Evolutionary conservation across 2,329 filamentous ascomycete species (phyloP).

Genomic region (Clarireedia homoeocarpa): DNA sequence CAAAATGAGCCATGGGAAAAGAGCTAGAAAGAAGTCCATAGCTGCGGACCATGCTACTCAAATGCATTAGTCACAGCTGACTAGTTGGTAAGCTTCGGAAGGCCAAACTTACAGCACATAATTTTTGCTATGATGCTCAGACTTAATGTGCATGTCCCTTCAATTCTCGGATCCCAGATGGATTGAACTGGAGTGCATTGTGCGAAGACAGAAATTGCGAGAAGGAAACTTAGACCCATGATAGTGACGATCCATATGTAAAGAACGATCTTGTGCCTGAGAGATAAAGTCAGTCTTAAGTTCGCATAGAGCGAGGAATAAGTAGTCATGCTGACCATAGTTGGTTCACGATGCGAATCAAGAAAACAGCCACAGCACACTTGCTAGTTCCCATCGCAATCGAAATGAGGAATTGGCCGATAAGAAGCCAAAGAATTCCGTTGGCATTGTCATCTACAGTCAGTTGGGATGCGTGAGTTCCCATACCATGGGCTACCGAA

Average conservation of each 20-base stretch:
- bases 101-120: neutral
- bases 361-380: neutral
- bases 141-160: neutral
- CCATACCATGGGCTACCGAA: conserved; percentile 1
- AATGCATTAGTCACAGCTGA: neutral
- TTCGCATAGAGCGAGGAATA: neutral
- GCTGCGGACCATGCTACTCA: neutral
- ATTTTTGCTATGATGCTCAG: neutral
- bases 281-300: neutral
- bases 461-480: neutral
- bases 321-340: neutral
- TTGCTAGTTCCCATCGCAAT: conserved; percentile 5
- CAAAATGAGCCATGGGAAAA: neutral
- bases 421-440: conserved; percentile 3
- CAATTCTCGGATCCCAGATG: neutral
- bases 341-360: conserved; percentile 5
- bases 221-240: neutral
- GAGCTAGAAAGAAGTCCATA: conserved; percentile 3
- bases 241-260: conserved; percentile 1
- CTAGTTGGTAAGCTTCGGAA: neutral
- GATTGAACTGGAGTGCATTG: neutral
- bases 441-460: neutral
- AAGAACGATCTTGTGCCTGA: neutral
- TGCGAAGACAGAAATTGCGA: neutral
- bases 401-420: conserved; percentile 2